Percentiles rank a stretch among this genome's conserved stretches.
These are phyloP conservation scores for Camelina neglecta DNA, from an alignment of 345 rosid species.

Conservation along the genomic window DNA sequence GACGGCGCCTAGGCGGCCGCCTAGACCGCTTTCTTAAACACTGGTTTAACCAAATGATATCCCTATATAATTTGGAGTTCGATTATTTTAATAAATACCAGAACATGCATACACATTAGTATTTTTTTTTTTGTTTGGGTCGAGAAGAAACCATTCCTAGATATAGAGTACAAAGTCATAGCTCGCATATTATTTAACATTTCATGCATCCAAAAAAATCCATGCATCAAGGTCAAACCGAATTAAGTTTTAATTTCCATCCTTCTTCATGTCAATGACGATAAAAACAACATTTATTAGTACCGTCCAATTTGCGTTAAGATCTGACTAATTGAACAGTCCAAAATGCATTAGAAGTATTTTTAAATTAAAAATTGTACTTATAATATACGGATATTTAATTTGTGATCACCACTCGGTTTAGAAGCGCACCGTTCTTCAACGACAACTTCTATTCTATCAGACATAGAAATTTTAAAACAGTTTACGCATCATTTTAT, in stretches of 20 bases:
- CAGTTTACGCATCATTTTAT: neutral
- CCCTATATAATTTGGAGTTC: neutral
- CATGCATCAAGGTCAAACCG: slow-evolving; percentile 31
- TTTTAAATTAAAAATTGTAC: neutral
- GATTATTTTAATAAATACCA: neutral
- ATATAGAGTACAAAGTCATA: neutral
- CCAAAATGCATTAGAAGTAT: neutral
- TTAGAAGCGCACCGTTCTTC: neutral
- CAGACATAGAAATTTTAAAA: neutral
- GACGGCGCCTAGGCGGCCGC: no score
- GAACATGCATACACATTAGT: slow-evolving; percentile 13
- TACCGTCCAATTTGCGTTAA: neutral
- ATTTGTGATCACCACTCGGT: neutral
- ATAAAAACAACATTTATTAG: slow-evolving; percentile 1
- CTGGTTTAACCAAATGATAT: neutral
- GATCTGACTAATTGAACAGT: neutral
- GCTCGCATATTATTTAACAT: slow-evolving; percentile 4
- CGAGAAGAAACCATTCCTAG: neutral
- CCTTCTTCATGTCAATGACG: slow-evolving; percentile 15
- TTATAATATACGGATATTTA: neutral
- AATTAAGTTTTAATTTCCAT: slow-evolving; percentile 1
- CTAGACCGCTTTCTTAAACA: no score
- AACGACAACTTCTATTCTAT: neutral
- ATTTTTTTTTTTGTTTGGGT: neutral
- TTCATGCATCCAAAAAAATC: slow-evolving; percentile 12